phyloP scores from a whole-genome alignment of 2,329 filamentous ascomycete genomes.

The Stagonosporopsis cucurbitacearum region DNA sequence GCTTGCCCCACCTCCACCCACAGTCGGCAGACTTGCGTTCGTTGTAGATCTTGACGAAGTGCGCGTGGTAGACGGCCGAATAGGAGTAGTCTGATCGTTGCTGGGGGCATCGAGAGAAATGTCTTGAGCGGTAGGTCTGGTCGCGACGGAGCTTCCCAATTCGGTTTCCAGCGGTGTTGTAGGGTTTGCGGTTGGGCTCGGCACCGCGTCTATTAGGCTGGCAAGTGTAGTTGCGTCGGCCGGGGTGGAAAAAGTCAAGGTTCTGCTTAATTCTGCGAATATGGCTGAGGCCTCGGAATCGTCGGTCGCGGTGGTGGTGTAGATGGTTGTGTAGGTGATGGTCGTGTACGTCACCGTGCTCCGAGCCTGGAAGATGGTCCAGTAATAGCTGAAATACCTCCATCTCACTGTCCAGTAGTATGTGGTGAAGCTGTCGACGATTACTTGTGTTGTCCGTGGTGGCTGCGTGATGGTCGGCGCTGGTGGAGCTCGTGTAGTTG shows the following conservation, averaged over 20 bases:
- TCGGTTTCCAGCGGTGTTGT: not conserved
- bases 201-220: slow-evolving; percentile 3
- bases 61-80: not conserved
- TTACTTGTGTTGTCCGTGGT: slow-evolving; percentile 7
- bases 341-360: slow-evolving; percentile 23
- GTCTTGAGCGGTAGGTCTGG: slow-evolving; percentile 1
- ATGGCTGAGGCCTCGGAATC: slow-evolving; percentile 10
- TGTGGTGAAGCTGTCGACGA: slow-evolving; percentile 12
- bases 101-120: not conserved
- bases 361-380: slow-evolving; percentile 15
- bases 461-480: slow-evolving; percentile 17
- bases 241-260: slow-evolving; percentile 20
- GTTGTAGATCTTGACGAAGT: not conserved
- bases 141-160: not conserved
- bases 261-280: slow-evolving; percentile 20
- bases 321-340: slow-evolving; percentile 23
- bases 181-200: slow-evolving; percentile 4
- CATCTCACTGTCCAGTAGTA: slow-evolving; percentile 29
- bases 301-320: slow-evolving; percentile 25
- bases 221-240: slow-evolving; percentile 17
- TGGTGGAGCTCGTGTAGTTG: slow-evolving; percentile 2
- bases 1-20: not conserved
- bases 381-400: slow-evolving; percentile 27
- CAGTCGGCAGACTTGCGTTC: not conserved
- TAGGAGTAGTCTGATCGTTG: not conserved